phyloP scores from a whole-genome alignment of 257 asterid genomes.

The Rehmannia glutinosa region DNA sequence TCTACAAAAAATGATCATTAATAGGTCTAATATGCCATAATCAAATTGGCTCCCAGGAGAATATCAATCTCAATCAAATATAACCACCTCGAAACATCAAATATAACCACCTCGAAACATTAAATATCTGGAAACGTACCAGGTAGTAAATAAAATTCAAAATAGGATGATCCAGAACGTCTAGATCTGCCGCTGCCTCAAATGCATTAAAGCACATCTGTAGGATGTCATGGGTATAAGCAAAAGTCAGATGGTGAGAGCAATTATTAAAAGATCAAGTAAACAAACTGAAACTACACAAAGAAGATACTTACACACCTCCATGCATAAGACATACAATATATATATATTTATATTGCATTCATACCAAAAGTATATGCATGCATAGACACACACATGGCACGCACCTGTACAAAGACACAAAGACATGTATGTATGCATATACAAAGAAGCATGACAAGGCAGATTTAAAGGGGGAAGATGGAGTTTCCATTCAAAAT shows the following conservation, averaged over 20 bases:
- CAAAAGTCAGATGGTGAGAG: conserved; percentile 10
- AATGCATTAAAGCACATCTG: conserved; percentile 92
- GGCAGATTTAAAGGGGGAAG: too few species aligned
- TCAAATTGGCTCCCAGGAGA: background rate
- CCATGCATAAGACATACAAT: background rate
- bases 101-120: background rate
- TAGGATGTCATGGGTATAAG: conserved; percentile 7
- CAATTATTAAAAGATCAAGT: background rate
- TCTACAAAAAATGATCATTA: background rate
- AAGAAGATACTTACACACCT: background rate
- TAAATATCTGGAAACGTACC: conserved; percentile 38
- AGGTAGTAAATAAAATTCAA: conserved; percentile 74
- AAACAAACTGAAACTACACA: background rate
- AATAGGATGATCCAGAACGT: conserved; percentile 84
- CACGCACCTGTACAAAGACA: too few species aligned
- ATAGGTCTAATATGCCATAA: background rate
- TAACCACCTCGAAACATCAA: background rate
- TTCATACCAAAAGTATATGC: too few species aligned
- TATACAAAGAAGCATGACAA: too few species aligned
- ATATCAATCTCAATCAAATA: background rate
- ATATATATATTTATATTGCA: background rate
- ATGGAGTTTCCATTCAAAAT: too few species aligned
- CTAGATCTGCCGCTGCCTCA: conserved; percentile 83
- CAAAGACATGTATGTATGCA: too few species aligned
- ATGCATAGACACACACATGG: too few species aligned